phyloP scores from a whole-genome alignment of 177 flowering plant species.

The Tripterygium wilfordii region DNA sequence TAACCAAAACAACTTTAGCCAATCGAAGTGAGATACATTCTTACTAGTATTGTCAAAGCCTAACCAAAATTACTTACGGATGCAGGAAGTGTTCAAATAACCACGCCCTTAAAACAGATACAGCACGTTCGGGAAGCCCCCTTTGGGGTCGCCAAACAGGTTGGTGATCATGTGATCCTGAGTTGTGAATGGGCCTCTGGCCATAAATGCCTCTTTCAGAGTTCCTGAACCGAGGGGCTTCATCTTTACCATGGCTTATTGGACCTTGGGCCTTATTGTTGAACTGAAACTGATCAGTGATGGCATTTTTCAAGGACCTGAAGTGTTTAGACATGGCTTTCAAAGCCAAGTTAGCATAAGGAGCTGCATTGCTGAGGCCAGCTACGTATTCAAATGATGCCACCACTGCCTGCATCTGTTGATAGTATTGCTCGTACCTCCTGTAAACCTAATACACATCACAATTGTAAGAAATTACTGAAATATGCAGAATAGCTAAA shows the following conservation, averaged over 20 bases:
- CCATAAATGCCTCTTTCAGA: slow-evolving; percentile 25
- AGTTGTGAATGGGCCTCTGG: slow-evolving; percentile 30
- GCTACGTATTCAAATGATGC: slow-evolving; percentile 82
- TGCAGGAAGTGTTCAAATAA: slow-evolving; percentile 86
- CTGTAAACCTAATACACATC: slow-evolving; percentile 69
- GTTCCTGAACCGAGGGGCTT: slow-evolving; percentile 25
- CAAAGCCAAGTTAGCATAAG: slow-evolving; percentile 60
- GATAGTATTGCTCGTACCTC: slow-evolving; percentile 77
- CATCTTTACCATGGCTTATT: slow-evolving; percentile 28
- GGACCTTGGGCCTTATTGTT: slow-evolving; percentile 31
- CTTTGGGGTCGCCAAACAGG: slow-evolving; percentile 93
- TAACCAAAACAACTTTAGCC: too few relatives aligned
- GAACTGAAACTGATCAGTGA: slow-evolving; percentile 62
- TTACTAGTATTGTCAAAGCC: too few relatives aligned
- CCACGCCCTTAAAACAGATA: slow-evolving; percentile 82
- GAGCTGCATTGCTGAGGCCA: slow-evolving; percentile 76
- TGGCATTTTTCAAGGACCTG: slow-evolving; percentile 58
- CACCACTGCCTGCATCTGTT: slow-evolving; percentile 72
- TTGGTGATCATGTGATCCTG: slow-evolving; percentile 49
- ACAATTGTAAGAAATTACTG: too few relatives aligned
- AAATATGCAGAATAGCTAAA: too few relatives aligned
- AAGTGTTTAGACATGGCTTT: slow-evolving; percentile 77
- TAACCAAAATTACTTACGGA: slow-evolving; percentile 53
- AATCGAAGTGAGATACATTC: too few relatives aligned
- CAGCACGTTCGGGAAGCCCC: slow-evolving; percentile 90